Evolutionary conservation across 192 early-diverging fungal species (phyloP).

Genomic region (Lobosporangium transversale): DNA sequence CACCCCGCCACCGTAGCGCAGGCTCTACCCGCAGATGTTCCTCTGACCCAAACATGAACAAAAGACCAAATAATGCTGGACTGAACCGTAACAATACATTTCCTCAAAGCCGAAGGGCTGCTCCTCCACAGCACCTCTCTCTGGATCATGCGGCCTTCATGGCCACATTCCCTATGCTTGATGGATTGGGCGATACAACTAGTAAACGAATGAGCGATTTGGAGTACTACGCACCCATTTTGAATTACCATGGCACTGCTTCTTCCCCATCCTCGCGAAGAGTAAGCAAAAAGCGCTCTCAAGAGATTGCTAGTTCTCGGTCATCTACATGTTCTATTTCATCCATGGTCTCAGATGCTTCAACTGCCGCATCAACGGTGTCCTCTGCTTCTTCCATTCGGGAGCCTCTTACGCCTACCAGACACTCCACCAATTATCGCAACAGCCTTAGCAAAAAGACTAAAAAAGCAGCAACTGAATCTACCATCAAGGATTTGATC

Average conservation of each 20-base stretch:
- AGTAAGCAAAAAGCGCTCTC: conserved; percentile 20
- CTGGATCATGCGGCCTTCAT: conserved; percentile 45
- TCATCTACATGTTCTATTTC: conserved; percentile 25
- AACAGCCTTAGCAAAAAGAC: conserved; percentile 20
- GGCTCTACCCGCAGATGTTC: conserved; percentile 9
- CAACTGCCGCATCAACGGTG: neutral
- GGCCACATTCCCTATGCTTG: conserved; percentile 39
- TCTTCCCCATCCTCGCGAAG: neutral
- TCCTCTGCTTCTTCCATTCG: conserved; percentile 12
- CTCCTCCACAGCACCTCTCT: conserved; percentile 22
- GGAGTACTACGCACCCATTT: conserved; percentile 18
- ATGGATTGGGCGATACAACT: conserved; percentile 34
- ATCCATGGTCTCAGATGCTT: conserved; percentile 37
- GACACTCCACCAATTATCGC: conserved; percentile 13
- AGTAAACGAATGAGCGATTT: conserved; percentile 6
- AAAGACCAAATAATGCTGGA: neutral
- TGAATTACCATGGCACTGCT: conserved; percentile 6
- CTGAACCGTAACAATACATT: conserved; percentile 13
- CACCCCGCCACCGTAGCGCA: conserved; percentile 34
- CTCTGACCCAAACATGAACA: conserved; percentile 6
- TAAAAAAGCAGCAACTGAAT: too few species aligned
- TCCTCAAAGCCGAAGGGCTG: neutral
- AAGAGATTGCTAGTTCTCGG: conserved; percentile 23
- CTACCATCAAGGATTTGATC: conserved; percentile 14
- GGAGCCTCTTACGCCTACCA: conserved; percentile 32